A percentile compares a stretch with the other conserved stretches of the same genome.
These are phyloP conservation scores for Chenopodium berlandieri DNA, from an alignment of 148 eudicot genomes.

Conservation along the genomic window DNA sequence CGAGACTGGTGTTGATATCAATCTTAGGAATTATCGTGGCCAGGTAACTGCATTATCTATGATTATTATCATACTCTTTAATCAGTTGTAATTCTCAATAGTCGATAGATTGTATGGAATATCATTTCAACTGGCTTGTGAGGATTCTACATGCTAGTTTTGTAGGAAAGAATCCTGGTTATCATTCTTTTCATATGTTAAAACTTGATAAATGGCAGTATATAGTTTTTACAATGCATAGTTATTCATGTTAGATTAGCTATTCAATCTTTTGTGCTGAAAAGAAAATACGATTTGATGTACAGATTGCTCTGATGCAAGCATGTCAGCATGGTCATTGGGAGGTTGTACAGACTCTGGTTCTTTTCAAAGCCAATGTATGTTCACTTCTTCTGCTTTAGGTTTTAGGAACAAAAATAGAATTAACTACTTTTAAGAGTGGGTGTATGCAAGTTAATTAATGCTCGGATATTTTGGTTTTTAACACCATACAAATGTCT, in stretches of 20 bases:
- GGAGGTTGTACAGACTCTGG: conserved; percentile 89
- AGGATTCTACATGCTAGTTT: not conserved
- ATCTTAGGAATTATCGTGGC: conserved; percentile 89
- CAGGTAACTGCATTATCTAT: conserved; percentile 50
- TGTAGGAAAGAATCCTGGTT: not conserved
- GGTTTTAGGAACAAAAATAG: not conserved
- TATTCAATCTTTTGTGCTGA: not conserved
- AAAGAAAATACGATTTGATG: conserved; percentile 4
- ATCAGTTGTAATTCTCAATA: not conserved
- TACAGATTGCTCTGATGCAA: conserved; percentile 98
- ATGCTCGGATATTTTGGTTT: no score
- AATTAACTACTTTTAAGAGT: not conserved
- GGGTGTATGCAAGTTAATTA: not conserved
- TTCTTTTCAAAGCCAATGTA: conserved; percentile 89
- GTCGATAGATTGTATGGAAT: not conserved
- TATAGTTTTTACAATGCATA: conserved; percentile 10
- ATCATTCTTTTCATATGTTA: not conserved
- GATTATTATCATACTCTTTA: not conserved
- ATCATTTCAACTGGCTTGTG: not conserved
- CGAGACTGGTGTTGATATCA: conserved; percentile 89
- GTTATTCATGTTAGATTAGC: not conserved
- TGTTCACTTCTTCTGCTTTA: conserved; percentile 18
- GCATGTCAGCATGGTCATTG: conserved; percentile 97
- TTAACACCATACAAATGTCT: no score
- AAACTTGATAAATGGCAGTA: not conserved